Percentiles rank a stretch among this genome's conserved stretches.
Evolutionary conservation across 352 stramenopile species (phyloP).

Genomic region (Phytophthora syringae): DNA sequence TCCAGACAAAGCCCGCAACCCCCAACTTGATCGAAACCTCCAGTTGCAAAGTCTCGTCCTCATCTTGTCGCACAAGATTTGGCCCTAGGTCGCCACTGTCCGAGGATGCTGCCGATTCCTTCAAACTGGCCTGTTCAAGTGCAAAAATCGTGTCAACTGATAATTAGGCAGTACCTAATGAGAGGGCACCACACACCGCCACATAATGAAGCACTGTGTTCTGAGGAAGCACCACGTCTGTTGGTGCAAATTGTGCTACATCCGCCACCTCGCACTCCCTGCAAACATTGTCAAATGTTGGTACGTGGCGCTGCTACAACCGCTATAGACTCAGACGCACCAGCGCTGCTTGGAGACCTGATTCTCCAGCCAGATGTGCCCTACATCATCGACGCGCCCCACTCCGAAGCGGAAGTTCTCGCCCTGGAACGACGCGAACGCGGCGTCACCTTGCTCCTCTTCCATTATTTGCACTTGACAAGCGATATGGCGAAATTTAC

Average conservation of each 20-base stretch:
- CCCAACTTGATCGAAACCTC: constrained; percentile 29
- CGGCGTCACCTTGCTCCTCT: constrained; percentile 20
- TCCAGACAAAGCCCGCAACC: constrained; percentile 24
- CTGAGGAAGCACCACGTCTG: constrained; percentile 20
- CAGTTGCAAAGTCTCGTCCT: constrained; percentile 26
- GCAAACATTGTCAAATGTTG: neutral
- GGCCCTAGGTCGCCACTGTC: constrained; percentile 1
- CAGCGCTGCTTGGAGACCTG: constrained; percentile 26
- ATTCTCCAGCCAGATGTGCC: constrained; percentile 26
- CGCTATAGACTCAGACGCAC: no score
- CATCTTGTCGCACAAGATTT: constrained; percentile 14
- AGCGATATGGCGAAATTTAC: constrained; percentile 11
- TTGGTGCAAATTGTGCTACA: constrained; percentile 19
- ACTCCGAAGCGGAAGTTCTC: constrained; percentile 35
- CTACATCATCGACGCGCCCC: neutral
- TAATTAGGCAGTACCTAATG: neutral
- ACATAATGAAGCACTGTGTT: constrained; percentile 34
- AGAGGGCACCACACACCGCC: constrained; percentile 12
- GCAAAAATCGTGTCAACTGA: neutral
- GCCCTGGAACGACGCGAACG: constrained; percentile 27
- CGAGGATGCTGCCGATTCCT: constrained; percentile 13
- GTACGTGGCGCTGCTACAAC: neutral
- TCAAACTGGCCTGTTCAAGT: constrained; percentile 23
- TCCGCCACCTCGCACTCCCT: constrained; percentile 28
- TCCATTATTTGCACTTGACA: constrained; percentile 20